Evolutionary conservation across 495 filamentous ascomycete genomes (phyloP), one percentile per base, ranked within the genome.

Genomic region (Podospora tetraspora): DNA sequence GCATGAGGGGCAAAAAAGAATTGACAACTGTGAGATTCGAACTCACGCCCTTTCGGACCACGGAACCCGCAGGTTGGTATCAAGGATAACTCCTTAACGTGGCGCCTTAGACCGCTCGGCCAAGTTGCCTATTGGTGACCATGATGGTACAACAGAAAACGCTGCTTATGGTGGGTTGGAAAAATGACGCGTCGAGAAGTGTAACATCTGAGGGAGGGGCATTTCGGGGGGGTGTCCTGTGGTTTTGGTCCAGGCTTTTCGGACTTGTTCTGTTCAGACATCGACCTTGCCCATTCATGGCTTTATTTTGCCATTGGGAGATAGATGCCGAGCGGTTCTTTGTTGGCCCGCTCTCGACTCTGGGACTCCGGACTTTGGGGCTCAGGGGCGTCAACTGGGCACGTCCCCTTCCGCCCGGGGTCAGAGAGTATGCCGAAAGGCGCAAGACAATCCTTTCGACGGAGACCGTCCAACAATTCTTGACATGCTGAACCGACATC

Each of bases 21-120:
- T 16, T 60, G 59, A 60, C 59, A 60, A 60, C 59, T 24, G 59
- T 60, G 59, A 60, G 59, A 60, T 60, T 60, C 59, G 59, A 60
- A 60, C 59, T 60, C 61, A 63, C 61, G 61, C 61, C 61, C 61
- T 63, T 63, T 63, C 61, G 61, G 61, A 63, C 61, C 61, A 63
- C 61, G 61, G 61, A 63, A 63, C 29, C 32, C 19, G 25, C 6
- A 24, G 61, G 30, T 63, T 63, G 61, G 23, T 25, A 25, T 25
- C 25, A 37, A 30, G 61, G 27, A 29, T 22, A 29, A 32, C 27
- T 32, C 61, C 61, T 63, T 63, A 37, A 37, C 61, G 61, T 63
- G 61, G 61, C 61, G 61, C 61, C 61, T 63, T 63, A 63, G 61
- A 63, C 61, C 32, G 61, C 61, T 63, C 61, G 61, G 61, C 61